phyloP scores from a whole-genome alignment of 495 filamentous ascomycete genomes.

The Penicillium soppii region DNA sequence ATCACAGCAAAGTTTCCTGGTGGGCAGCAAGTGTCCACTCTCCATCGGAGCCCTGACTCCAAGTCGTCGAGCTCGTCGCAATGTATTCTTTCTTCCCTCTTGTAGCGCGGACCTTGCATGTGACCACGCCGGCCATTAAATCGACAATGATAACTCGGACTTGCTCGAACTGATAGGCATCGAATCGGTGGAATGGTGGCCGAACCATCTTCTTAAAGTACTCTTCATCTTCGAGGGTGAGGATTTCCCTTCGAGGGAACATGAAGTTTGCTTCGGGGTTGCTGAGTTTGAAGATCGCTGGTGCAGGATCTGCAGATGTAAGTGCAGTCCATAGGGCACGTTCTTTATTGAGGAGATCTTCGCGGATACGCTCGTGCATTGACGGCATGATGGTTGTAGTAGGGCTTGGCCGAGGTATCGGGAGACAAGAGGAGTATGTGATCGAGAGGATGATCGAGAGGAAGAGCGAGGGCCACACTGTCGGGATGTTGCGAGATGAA shows the following conservation, averaged over 20 bases:
- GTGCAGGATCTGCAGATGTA: constrained; percentile 42
- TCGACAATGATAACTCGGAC: constrained; percentile 45
- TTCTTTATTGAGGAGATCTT: constrained; percentile 41
- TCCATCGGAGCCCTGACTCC: constrained; percentile 46
- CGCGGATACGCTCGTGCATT: constrained; percentile 46
- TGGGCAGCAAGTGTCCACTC: constrained; percentile 43
- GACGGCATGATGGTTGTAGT: constrained; percentile 26
- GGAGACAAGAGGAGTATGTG: too few relatives aligned
- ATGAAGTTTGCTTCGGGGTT: constrained; percentile 36
- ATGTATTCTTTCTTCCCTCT: constrained; percentile 27
- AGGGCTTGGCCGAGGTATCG: not conserved
- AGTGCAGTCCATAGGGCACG: constrained; percentile 44
- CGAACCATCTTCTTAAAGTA: constrained; percentile 27
- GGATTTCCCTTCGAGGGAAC: constrained; percentile 38
- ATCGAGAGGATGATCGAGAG: not conserved
- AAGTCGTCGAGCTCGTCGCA: constrained; percentile 39
- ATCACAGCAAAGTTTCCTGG: constrained; percentile 37
- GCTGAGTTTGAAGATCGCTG: constrained; percentile 39
- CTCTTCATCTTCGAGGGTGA: constrained; percentile 33
- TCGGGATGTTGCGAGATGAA: too few relatives aligned
- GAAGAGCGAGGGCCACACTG: too few relatives aligned
- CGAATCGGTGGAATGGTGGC: constrained; percentile 45
- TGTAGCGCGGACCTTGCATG: constrained; percentile 35
- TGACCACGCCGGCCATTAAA: constrained; percentile 44
- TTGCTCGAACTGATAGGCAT: constrained; percentile 38